phyloP scores from a whole-genome alignment of 441 rosid species.

The Raphanus hybrid region DNA sequence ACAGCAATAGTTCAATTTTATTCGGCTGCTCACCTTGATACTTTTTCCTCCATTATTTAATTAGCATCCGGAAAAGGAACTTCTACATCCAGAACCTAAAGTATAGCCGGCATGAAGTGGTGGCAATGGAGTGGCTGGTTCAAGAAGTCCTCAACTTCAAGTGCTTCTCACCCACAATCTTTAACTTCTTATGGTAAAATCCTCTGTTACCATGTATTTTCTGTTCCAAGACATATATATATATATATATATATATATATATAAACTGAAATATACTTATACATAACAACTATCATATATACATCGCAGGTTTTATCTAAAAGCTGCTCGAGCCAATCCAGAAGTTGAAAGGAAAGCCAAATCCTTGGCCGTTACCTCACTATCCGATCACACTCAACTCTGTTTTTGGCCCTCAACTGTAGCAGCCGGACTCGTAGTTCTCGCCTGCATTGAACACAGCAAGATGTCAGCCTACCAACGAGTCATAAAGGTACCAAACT shows the following conservation, averaged over 20 bases:
- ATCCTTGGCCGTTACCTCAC: slow-evolving; percentile 69
- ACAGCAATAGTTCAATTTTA: too few species aligned
- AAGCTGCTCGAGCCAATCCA: slow-evolving; percentile 76
- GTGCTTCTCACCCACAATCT: too few species aligned
- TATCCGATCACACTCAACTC: slow-evolving; percentile 74
- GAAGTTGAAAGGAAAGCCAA: slow-evolving; percentile 69
- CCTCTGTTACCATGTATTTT: neutral
- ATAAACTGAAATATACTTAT: neutral
- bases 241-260: too few species aligned
- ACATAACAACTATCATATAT: neutral
- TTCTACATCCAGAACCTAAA: slow-evolving; percentile 58
- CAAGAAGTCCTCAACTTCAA: too few species aligned
- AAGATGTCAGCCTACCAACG: slow-evolving; percentile 54
- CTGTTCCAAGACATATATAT: neutral
- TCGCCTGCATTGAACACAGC: slow-evolving; percentile 62
- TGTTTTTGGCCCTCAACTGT: slow-evolving; percentile 87
- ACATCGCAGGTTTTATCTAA: slow-evolving; percentile 71
- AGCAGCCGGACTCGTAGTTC: slow-evolving; percentile 81
- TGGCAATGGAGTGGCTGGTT: too few species aligned
- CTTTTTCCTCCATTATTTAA: neutral
- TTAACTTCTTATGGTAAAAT: too few species aligned
- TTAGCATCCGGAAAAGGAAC: slow-evolving; percentile 70
- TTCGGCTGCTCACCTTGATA: slow-evolving; percentile 14
- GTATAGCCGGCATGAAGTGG: slow-evolving; percentile 80
- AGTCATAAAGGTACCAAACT: slow-evolving; percentile 66